Percentiles rank a stretch among this genome's conserved stretches.
Conservation (phyloP, 306 rosid genomes). For the Echinosophora koreensis region DNA sequence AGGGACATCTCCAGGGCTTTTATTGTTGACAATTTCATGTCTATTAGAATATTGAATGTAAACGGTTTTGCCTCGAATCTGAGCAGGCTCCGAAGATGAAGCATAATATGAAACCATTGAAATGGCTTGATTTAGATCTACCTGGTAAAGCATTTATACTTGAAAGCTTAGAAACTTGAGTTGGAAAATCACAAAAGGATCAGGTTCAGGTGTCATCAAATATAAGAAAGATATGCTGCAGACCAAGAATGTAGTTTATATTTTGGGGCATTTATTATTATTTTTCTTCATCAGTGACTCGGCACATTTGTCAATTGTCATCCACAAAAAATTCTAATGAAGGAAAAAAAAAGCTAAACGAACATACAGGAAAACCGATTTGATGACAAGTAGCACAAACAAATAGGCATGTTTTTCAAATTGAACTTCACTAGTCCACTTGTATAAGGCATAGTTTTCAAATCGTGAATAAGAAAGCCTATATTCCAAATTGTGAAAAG, state of each 20-base stretch:
- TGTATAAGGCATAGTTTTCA: background rate
- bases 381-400: slow-evolving; percentile 20
- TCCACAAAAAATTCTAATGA: background rate
- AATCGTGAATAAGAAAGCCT: background rate
- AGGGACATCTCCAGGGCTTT: slow-evolving; percentile 93
- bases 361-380: slow-evolving; percentile 4
- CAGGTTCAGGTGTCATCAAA: slow-evolving; percentile 17
- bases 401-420: slow-evolving; percentile 5
- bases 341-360: background rate
- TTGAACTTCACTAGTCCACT: slow-evolving; percentile 1
- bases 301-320: background rate
- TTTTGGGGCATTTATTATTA: background rate
- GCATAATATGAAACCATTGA: slow-evolving; percentile 94
- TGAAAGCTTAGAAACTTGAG: slow-evolving; percentile 5
- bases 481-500: background rate
- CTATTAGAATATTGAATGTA: slow-evolving; percentile 94
- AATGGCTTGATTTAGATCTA: slow-evolving; percentile 88
- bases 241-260: background rate
- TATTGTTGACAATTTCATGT: slow-evolving; percentile 91
- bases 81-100: slow-evolving; percentile 94
- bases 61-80: slow-evolving; percentile 89
- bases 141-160: slow-evolving; percentile 57
- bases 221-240: slow-evolving; percentile 24
- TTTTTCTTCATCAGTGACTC: background rate
- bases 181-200: slow-evolving; percentile 15